Evolutionary conservation across 345 rosid genomes (phyloP).

Genomic region (Cardiospermum halicacabum): DNA sequence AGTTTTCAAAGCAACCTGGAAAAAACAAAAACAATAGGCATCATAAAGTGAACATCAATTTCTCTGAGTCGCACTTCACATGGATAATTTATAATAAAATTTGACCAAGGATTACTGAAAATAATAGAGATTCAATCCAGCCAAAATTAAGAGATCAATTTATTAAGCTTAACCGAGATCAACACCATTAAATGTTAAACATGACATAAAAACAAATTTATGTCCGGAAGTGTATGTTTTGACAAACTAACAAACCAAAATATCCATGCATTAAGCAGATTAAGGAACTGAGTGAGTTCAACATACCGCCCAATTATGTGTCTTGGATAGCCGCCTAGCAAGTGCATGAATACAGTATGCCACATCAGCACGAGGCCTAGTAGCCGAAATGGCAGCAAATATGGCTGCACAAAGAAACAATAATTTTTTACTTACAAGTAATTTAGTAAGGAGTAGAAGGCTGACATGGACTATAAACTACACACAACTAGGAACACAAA

Average conservation of each 20-base stretch:
- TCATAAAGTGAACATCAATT: slow-evolving; percentile 5
- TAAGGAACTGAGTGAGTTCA: too few species aligned
- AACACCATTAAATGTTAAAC: not conserved
- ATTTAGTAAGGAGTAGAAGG: not conserved
- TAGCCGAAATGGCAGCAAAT: slow-evolving; percentile 86
- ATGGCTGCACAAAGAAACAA: slow-evolving; percentile 57
- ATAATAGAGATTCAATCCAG: not conserved
- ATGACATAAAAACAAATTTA: not conserved
- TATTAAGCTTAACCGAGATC: not conserved
- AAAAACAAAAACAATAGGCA: slow-evolving; percentile 5
- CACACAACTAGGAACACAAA: not conserved
- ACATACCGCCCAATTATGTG: slow-evolving; percentile 96
- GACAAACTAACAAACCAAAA: slow-evolving; percentile 1
- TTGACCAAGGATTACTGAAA: not conserved
- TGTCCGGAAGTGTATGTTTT: not conserved
- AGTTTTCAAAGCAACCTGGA: slow-evolving; percentile 92
- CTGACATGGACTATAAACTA: not conserved
- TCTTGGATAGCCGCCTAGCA: slow-evolving; percentile 76
- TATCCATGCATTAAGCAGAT: not conserved
- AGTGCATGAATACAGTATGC: slow-evolving; percentile 96
- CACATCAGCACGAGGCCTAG: slow-evolving; percentile 98
- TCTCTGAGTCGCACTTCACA: not conserved
- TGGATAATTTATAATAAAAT: not conserved
- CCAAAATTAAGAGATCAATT: not conserved
- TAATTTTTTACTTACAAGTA: not conserved